Base-by-base conservation (phyloP, 805 yeast genomes). In the Ogataea trehaloabstinens region DNA sequence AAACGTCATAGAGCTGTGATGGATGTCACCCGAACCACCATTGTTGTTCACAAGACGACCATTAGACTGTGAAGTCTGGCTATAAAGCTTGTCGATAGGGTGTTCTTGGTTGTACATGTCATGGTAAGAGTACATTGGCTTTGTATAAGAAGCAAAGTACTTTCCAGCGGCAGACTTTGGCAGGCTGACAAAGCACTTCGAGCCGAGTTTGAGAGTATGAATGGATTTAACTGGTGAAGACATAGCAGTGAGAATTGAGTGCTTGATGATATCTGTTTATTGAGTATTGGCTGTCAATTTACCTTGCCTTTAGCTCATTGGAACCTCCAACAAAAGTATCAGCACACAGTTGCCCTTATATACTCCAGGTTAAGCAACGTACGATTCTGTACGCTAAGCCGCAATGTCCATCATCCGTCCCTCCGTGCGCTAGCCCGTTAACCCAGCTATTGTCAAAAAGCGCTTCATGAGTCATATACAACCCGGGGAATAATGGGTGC, bases 1-100 rank as follows among this genome's bases (percentile, higher is more conserved):
- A 37, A 42, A 50, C 6, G 58, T 55, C 61, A 53, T 56, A 7
- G 55, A 52, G 22, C 52, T 46, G 11, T 50, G 51, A 25, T 56
- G 55, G 19, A 56, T 45, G 18, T 44, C 32, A 28, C 63, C 63
- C 11, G 51, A 40, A 27, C 60, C 61, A 2, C 64, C 62, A 37
- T 56, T 60, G 45, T 52, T 59, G 44, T 48, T 55, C 19, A 60
- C 64, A 19, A 38, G 27, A 4, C 47, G 44, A 6, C 34, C 11
- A 10, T 27, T 15, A 6, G 34, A 20, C 12, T 43, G 28, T 4
- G 29, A 27, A 11, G 51, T 37, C 38, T 49, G 45, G 28, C 47
- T 45, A 34, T 49, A 37, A 20, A 53, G 38, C 24, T 45, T 40
- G 24, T 46, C 46, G 13, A 38, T 36, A 6, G 52, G 40, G 24